Evolutionary conservation across 2,329 filamentous ascomycete species (phyloP).

Genomic region (Westerdykella ornata): DNA sequence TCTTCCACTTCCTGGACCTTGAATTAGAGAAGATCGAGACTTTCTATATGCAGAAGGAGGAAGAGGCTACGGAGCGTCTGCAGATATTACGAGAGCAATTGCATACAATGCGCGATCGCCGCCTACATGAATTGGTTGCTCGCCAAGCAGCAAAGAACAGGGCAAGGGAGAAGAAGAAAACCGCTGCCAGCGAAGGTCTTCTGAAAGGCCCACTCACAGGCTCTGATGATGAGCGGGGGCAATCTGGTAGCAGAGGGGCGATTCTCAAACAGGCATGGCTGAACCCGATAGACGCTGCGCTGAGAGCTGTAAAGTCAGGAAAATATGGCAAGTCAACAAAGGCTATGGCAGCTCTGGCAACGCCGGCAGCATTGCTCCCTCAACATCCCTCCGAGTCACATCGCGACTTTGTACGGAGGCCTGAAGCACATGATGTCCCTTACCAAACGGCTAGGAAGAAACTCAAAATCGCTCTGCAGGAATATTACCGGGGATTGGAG

Average conservation of each 20-base stretch:
- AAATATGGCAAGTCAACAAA: slow-evolving; percentile 52
- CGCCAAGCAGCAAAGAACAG: slow-evolving; percentile 36
- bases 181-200: slow-evolving; percentile 7
- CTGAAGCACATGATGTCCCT: slow-evolving; percentile 53
- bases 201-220: slow-evolving; percentile 15
- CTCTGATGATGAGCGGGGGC: slow-evolving; percentile 16
- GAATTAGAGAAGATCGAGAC: slow-evolving; percentile 87
- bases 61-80: slow-evolving; percentile 70
- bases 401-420: slow-evolving; percentile 40
- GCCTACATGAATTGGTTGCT: slow-evolving; percentile 63
- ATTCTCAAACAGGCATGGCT: slow-evolving; percentile 17
- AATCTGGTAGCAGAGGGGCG: slow-evolving; percentile 10
- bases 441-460: slow-evolving; percentile 87
- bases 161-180: slow-evolving; percentile 19
- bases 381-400: slow-evolving; percentile 26
- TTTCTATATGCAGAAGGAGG: slow-evolving; percentile 84
- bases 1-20: slow-evolving; percentile 74
- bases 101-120: slow-evolving; percentile 83
- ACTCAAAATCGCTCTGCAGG: slow-evolving; percentile 81
- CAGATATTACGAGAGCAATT: slow-evolving; percentile 70
- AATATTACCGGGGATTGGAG: slow-evolving; percentile 88
- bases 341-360: slow-evolving; percentile 34
- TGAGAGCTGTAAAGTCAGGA: slow-evolving; percentile 37
- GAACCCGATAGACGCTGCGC: slow-evolving; percentile 39
- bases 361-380: slow-evolving; percentile 38